Conservation (phyloP, 805 yeast species). For the Priceomyces haplophilus region DNA sequence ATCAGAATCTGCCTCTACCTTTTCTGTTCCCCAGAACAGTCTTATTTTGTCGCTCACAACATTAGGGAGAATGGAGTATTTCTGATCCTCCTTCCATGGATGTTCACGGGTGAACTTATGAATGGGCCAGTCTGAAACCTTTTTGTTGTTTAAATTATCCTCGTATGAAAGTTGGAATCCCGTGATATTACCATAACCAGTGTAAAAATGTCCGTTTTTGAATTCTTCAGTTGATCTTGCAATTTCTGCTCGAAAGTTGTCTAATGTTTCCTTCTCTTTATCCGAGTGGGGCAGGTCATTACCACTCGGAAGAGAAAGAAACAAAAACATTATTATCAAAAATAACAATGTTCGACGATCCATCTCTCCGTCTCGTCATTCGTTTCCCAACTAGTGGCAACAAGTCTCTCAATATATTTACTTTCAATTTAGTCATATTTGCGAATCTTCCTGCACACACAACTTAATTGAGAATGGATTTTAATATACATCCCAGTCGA, state of each 20-base stretch:
- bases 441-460: neutral
- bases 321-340: conserved; percentile 33
- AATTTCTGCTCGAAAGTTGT: conserved; percentile 23
- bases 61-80: conserved; percentile 59
- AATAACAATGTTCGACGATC: conserved; percentile 36
- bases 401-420: neutral
- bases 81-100: conserved; percentile 46
- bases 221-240: conserved; percentile 21
- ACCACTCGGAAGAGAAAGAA: conserved; percentile 30
- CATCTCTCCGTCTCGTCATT: conserved; percentile 19
- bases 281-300: conserved; percentile 26
- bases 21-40: conserved; percentile 48
- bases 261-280: conserved; percentile 24
- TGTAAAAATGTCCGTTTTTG: conserved; percentile 38
- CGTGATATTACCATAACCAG: conserved; percentile 68
- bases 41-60: conserved; percentile 46
- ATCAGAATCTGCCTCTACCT: conserved; percentile 9
- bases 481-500: too few species aligned
- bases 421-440: neutral
- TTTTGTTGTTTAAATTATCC: conserved; percentile 48
- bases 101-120: conserved; percentile 42
- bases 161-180: conserved; percentile 67
- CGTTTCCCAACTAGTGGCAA: conserved; percentile 1
- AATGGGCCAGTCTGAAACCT: conserved; percentile 56
- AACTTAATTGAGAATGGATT: too few species aligned